A percentile compares a stretch with the other conserved stretches of the same genome.
Conservation (phyloP, 192 early-diverging fungal species). For the Gigaspora rosea region DNA sequence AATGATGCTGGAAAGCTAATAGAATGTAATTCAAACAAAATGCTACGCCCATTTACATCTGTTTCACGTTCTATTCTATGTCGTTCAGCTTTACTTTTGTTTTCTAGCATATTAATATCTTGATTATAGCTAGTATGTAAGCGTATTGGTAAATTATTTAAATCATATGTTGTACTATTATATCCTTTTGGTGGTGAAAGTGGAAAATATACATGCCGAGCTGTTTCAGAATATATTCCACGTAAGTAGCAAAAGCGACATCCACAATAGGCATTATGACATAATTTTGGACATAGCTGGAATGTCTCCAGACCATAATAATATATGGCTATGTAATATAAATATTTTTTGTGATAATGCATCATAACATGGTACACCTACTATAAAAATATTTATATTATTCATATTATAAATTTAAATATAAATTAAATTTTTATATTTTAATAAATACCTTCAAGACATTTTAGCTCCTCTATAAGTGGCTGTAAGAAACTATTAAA, state of each 20-base stretch:
- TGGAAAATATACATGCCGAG: not conserved
- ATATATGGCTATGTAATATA: not conserved
- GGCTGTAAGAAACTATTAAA: constrained; percentile 1
- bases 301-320: not conserved
- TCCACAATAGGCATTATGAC: not conserved
- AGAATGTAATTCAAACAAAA: too few relatives aligned
- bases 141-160: not conserved
- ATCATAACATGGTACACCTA: not conserved
- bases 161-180: not conserved
- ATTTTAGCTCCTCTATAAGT: not conserved
- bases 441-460: not conserved
- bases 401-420: too few relatives aligned
- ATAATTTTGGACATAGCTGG: not conserved
- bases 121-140: not conserved
- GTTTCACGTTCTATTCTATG: not conserved
- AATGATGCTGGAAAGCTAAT: too few relatives aligned
- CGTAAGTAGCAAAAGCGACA: not conserved
- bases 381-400: not conserved
- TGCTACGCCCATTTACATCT: not conserved
- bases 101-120: not conserved
- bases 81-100: not conserved
- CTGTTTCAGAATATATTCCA: not conserved
- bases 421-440: not conserved
- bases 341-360: not conserved
- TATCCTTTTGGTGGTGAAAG: not conserved